Percentiles rank a stretch among this genome's conserved stretches.
Evolutionary conservation across 805 yeast species (phyloP).

Genomic region (Ogataea kodamae): DNA sequence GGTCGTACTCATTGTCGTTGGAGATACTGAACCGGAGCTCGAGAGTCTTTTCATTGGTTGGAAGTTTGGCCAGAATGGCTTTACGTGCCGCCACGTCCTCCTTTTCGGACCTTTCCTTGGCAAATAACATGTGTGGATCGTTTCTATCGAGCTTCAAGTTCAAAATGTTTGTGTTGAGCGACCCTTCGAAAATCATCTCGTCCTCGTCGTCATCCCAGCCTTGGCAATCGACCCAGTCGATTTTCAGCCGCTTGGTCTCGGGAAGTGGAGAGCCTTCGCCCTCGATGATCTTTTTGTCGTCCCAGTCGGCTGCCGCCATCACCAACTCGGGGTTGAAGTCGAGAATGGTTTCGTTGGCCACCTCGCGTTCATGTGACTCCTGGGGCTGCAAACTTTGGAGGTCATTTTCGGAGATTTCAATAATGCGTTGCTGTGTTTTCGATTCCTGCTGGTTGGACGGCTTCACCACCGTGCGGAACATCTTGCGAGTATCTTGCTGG

Average conservation of each 20-base stretch:
- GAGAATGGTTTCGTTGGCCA: conserved; percentile 29
- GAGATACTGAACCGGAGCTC: conserved; percentile 73
- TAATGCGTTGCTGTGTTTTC: conserved; percentile 21
- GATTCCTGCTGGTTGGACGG: conserved; percentile 8
- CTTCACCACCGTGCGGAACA: conserved; percentile 39
- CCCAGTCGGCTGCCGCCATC: conserved; percentile 76
- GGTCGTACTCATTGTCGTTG: conserved; percentile 82
- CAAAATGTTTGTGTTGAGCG: conserved; percentile 32
- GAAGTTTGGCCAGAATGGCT: conserved; percentile 38
- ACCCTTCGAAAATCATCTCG: conserved; percentile 73
- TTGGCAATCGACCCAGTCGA: conserved; percentile 37
- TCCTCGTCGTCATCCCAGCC: conserved; percentile 55
- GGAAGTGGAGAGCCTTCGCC: conserved; percentile 35
- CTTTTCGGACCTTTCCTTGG: conserved; percentile 36
- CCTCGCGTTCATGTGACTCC: conserved; percentile 14
- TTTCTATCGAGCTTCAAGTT: conserved; percentile 71
- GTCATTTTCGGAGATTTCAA: conserved; percentile 30
- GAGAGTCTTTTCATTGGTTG: conserved; percentile 52
- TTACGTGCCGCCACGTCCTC: conserved; percentile 10
- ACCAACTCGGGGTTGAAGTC: conserved; percentile 52
- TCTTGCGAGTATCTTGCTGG: conserved; percentile 55
- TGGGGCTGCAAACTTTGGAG: conserved; percentile 22
- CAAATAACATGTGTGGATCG: conserved; percentile 75
- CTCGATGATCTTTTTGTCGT: conserved; percentile 58
- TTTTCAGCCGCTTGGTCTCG: conserved; percentile 26